Evolutionary conservation across 306 rosid species (phyloP).

Genomic region (Psophocarpus tetragonolobus): DNA sequence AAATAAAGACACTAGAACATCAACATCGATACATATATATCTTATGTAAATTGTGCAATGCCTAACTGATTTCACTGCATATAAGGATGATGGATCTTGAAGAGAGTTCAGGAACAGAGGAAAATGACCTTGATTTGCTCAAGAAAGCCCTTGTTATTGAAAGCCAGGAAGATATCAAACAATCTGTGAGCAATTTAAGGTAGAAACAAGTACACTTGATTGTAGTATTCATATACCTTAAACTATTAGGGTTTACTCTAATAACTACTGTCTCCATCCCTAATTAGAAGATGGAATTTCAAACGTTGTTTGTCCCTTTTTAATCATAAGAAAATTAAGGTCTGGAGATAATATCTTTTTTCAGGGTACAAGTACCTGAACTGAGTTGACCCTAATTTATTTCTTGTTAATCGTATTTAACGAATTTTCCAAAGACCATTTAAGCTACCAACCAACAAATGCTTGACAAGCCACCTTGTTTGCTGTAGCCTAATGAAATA

Average conservation of each 20-base stretch:
- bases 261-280: too few relatives aligned
- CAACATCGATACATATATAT: slow-evolving; percentile 12
- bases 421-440: not conserved
- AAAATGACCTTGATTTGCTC: slow-evolving; percentile 63
- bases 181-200: slow-evolving; percentile 38
- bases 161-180: slow-evolving; percentile 35
- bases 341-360: too few relatives aligned
- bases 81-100: slow-evolving; percentile 74
- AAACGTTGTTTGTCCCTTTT: too few relatives aligned
- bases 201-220: slow-evolving; percentile 34
- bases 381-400: not conserved
- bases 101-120: slow-evolving; percentile 70
- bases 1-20: not conserved
- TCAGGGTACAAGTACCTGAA: not conserved
- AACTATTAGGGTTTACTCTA: not conserved
- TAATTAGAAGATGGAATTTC: too few relatives aligned
- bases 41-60: not conserved
- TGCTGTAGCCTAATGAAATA: not conserved
- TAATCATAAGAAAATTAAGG: too few relatives aligned
- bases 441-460: not conserved
- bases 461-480: not conserved
- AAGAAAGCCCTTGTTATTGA: slow-evolving; percentile 45
- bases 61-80: slow-evolving; percentile 36
- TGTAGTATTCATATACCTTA: not conserved
- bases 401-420: not conserved